Conservation (phyloP, 1,284 basidiomycete genomes). For the Ceratobasidium sp. region DNA sequence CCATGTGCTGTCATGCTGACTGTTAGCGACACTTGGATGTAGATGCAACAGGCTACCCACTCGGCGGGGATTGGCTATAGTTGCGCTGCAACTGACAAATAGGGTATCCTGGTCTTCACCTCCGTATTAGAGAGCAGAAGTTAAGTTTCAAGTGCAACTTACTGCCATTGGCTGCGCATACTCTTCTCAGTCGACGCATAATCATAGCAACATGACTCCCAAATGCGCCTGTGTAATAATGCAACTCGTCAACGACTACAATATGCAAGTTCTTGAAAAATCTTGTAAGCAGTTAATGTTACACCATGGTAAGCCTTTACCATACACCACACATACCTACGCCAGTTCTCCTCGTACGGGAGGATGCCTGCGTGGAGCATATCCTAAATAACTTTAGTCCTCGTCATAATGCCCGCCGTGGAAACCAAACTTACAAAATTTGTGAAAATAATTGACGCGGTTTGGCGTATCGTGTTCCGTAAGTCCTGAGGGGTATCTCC, state of each 20-base stretch:
- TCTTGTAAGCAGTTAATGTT: slow-evolving; percentile 49
- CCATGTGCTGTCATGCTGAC: slow-evolving; percentile 64
- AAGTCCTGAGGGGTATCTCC: slow-evolving; percentile 81
- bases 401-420: background rate
- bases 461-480: slow-evolving; percentile 64
- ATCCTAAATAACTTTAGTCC: slow-evolving; percentile 60
- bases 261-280: slow-evolving; percentile 78
- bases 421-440: slow-evolving; percentile 66
- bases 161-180: slow-evolving; percentile 88
- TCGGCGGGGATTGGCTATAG: slow-evolving; percentile 75
- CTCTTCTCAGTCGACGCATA: slow-evolving; percentile 74
- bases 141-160: slow-evolving; percentile 44
- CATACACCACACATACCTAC: slow-evolving; percentile 57
- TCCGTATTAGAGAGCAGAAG: background rate
- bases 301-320: background rate
- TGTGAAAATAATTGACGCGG: slow-evolving; percentile 73
- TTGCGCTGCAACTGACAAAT: slow-evolving; percentile 90
- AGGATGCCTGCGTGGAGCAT: slow-evolving; percentile 87
- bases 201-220: slow-evolving; percentile 85
- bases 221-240: slow-evolving; percentile 76
- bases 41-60: slow-evolving; percentile 37
- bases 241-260: slow-evolving; percentile 84
- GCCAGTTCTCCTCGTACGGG: slow-evolving; percentile 85
- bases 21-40: background rate
- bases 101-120: slow-evolving; percentile 61